Evolutionary conservation across 2,329 filamentous ascomycete species (phyloP).

Genomic region (Blumeria hordei): DNA sequence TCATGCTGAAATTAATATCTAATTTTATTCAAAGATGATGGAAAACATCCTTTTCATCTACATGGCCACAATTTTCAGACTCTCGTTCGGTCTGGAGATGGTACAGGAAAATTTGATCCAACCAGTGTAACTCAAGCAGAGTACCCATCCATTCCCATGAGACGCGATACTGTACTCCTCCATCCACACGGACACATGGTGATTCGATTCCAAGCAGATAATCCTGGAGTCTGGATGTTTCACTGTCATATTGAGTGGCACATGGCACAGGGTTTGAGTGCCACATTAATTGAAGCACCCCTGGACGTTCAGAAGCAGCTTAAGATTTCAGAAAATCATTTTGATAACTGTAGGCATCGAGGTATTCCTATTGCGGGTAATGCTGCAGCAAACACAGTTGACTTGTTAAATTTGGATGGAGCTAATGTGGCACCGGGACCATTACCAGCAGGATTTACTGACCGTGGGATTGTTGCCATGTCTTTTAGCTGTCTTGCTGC

Average conservation of each 20-base stretch:
- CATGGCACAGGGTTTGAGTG: slow-evolving; percentile 37
- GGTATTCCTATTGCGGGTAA: slow-evolving; percentile 36
- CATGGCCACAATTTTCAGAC: slow-evolving; percentile 57
- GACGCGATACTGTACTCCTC: slow-evolving; percentile 43
- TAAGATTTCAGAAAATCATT: slow-evolving; percentile 33
- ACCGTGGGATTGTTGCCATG: slow-evolving; percentile 13
- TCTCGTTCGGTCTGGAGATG: slow-evolving; percentile 32
- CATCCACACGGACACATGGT: slow-evolving; percentile 41
- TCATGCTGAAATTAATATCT: background rate
- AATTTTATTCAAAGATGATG: slow-evolving; percentile 21
- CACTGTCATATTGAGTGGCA: slow-evolving; percentile 73
- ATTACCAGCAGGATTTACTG: slow-evolving; percentile 11
- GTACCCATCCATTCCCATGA: slow-evolving; percentile 32
- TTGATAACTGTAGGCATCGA: slow-evolving; percentile 29
- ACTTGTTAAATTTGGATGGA: slow-evolving; percentile 40
- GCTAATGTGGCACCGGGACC: slow-evolving; percentile 10
- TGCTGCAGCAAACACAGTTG: slow-evolving; percentile 43
- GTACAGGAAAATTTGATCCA: slow-evolving; percentile 28
- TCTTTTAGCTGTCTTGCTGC: slow-evolving; percentile 12
- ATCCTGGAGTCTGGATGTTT: slow-evolving; percentile 48
- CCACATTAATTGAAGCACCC: slow-evolving; percentile 25
- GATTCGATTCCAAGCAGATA: slow-evolving; percentile 41
- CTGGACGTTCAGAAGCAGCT: slow-evolving; percentile 16
- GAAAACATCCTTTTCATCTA: slow-evolving; percentile 51
- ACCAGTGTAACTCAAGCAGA: slow-evolving; percentile 20